Evolutionary conservation across 2,329 filamentous ascomycete genomes (phyloP), one percentile per base, ranked within the genome.

Genomic region (Aspergillus melleus): DNA sequence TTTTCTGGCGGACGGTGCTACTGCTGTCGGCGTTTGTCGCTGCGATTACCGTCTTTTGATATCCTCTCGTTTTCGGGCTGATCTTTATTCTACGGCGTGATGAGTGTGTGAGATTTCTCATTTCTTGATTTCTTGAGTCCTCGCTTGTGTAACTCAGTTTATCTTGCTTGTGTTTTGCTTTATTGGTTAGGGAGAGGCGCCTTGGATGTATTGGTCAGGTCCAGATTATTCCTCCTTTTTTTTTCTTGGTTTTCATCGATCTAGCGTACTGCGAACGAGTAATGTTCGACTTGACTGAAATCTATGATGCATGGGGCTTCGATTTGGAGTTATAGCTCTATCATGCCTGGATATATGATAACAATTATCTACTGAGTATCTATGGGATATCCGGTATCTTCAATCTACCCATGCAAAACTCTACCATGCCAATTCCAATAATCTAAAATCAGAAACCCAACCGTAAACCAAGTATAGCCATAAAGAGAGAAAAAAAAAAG

Each of bases 1-100:
- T 47, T 24, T 24, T 12, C 12, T 32, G 52, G 52, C 22, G 32
- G 51, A 20, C 36, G 32, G 16, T 55, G 53, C 14, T 36, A 19
- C 22, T 20, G 52, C 36, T 20, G 53, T 55, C 22, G 26, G 42
- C 14, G n/a, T 42, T n/a, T 42, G 30, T 42, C n/a, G 16, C 16
- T 46, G 19, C 42, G 20, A n/a, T 24, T 22, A 49, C 44, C 53
- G 36, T 54, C 30, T 56, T 54, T 58, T 58, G 57, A 62, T 62
- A 60, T 64, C 59, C 57, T 60, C 51, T 55, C 49, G 29, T 59
- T 54, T 36, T 55, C 36, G 57, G 62, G 20, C 57, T 57, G 19
- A 51, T 36, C 11, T 36, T 42, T 14, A 19, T 47, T 47, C 46
- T 49, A 51, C 14, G 60, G 62, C 59, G 59, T 53, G 59, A 49